Evolutionary conservation across 176 grass and related monocot genomes (phyloP), one percentile per base, ranked within the genome.

Genomic region (Coix lacrymajobi): DNA sequence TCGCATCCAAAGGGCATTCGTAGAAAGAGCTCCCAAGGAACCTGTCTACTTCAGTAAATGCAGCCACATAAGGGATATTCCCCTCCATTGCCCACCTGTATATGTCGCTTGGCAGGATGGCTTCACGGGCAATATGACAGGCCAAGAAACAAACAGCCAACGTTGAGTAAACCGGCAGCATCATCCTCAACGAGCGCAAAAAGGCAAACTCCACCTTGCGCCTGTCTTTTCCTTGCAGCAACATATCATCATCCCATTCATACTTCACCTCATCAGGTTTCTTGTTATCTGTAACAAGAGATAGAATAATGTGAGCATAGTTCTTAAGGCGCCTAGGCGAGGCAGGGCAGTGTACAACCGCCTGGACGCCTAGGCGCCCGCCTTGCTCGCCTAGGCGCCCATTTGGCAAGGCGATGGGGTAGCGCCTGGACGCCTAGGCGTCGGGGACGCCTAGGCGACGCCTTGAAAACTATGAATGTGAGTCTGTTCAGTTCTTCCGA

Each of bases 81-180:
- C 81, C 85, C 69, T 92, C 90, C 88, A 83, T 80, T 75, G 65
- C 78, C 95, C 88, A 97, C 73, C 84, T 80, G 79, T 81, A 86
- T 76, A 97, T 94, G 81, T 97, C 92, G 45, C 69, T 91, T 4
- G 92, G 92, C 48, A 97, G 81, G 71, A 97, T 52, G 60, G 86
- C 83, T 84, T 92, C 92, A 20, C 92, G 86, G 75, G 88, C 84
- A 69, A 92, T 44, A 90, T 92, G 92, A 57, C 95, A 97, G 43
- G 86, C 89, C 64, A 97, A 46, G 48, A 94, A 91, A 56, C 81
- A 92, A 66, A 97, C 88, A 48, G 92, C 84, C 54, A 97, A 43
- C 54, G 95, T 90, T 67, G 92, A 94, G 85, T 97, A 97, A 49
- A 94, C 25, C 6, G 92, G 95, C 30, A 97, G 72, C 44, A 69